Conservation (phyloP, 495 filamentous ascomycete genomes). For the Neurospora tetraspora region DNA sequence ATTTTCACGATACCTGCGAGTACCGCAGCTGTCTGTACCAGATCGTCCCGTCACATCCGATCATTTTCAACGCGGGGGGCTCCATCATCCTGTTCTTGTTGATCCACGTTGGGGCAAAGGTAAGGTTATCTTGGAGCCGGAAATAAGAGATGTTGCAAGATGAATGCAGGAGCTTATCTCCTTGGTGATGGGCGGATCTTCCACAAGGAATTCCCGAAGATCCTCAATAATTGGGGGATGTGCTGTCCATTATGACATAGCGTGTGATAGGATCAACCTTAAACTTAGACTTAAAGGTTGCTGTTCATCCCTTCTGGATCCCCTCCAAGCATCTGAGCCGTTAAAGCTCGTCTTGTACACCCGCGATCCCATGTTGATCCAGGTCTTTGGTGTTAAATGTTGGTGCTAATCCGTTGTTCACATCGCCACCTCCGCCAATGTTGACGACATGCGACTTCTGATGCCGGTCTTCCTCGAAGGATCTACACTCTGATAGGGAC, state of each 20-base stretch:
- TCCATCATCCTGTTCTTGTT: not conserved
- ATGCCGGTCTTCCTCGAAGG: not conserved
- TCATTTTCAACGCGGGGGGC: not conserved
- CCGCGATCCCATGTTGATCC: not conserved
- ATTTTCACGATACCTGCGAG: not conserved
- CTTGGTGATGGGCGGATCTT: not conserved
- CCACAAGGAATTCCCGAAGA: not conserved
- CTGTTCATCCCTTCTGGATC: not conserved
- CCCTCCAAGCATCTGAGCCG: not conserved
- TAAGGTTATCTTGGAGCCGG: not conserved
- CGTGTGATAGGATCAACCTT: not conserved
- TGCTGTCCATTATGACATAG: not conserved
- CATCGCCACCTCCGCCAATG: not conserved
- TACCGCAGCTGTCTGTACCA: not conserved
- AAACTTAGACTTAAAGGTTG: not conserved
- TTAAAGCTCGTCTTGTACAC: not conserved
- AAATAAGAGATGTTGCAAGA: not conserved
- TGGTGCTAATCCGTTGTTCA: not conserved
- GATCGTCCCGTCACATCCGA: not conserved
- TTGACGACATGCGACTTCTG: not conserved
- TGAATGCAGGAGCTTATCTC: not conserved
- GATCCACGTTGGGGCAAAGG: not conserved
- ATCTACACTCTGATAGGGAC: not conserved
- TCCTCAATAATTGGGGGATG: not conserved
- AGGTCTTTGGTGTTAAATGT: not conserved